Base-by-base conservation (phyloP, 2,329 filamentous ascomycete species). In the Lasiodiplodia citricola region DNA sequence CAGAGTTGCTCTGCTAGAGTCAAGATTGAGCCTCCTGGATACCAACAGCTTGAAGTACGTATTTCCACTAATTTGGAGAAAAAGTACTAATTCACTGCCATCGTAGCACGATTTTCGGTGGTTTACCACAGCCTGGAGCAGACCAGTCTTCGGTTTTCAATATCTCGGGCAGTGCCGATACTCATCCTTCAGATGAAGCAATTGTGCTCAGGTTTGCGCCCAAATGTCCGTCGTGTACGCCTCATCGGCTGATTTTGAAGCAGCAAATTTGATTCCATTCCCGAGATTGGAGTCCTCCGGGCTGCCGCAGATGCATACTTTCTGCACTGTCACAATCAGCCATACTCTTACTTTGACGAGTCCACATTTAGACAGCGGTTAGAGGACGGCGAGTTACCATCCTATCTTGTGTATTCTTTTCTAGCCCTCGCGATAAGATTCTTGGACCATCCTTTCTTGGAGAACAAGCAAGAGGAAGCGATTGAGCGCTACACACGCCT, bases 311-410 rank as follows among this genome's bases (percentile, higher is more conserved):
- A 77, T 67, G 74, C 74, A 5, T 82, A 77, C 63, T 81, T 82
- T 64, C 41, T 51, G 8, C 77, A 74, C 56, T 75, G 74, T 31
- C 80, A 81, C 38, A 80, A 80, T 44, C 78, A 80, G 38, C 80
- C 80, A 0, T 82, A 82, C 69, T 77, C 73, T 0, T 80, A 77
- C 66, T 80, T 81, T 68, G 78, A 80, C 35, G 79, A 81, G 63
- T 55, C 50, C 0, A 74, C 69, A 2, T 81, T 82, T 64, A 74
- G 79, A 5, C 70, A 72, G 21, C 71, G 71, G 28, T 68, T 80
- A 1, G 70, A 74, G 7, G 68, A 71, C 10, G 71, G 71, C 3
- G n/a, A 31, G 7, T 35, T 80, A 0, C 75, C 79, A 4, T 68
- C 72, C 14, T 76, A 76, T 44, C 67, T 81, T 31, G 57, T 77